A percentile compares a stretch with the other conserved stretches of the same genome.
Conservation (phyloP, 345 rosid genomes). For the Hibiscus trionum region DNA sequence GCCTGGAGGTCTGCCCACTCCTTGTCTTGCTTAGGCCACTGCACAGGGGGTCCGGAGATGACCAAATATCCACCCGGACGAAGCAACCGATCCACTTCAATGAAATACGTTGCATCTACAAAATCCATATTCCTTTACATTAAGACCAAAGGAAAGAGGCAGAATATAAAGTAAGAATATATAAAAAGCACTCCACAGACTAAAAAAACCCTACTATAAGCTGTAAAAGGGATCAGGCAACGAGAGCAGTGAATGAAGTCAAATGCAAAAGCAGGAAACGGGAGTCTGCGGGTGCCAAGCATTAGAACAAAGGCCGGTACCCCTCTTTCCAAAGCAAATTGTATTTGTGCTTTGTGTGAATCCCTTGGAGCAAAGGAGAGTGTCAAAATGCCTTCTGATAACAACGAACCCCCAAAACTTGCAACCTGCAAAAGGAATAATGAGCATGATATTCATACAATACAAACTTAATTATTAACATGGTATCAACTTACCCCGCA, state of each 20-base stretch:
- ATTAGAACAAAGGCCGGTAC: slow-evolving; percentile 95
- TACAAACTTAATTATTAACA: neutral
- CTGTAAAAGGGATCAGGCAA: slow-evolving; percentile 91
- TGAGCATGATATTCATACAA: neutral
- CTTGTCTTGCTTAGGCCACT: slow-evolving; percentile 96
- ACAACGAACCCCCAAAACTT: slow-evolving; percentile 81
- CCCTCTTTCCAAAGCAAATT: slow-evolving; percentile 95
- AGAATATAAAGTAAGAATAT: neutral
- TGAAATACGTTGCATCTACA: slow-evolving; percentile 88
- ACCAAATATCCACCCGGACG: slow-evolving; percentile 94
- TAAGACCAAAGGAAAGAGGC: slow-evolving; percentile 16
- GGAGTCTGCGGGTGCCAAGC: slow-evolving; percentile 98
- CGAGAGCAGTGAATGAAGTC: slow-evolving; percentile 89
- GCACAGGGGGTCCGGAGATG: slow-evolving; percentile 99
- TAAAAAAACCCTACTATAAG: slow-evolving; percentile 64
- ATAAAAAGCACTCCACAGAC: neutral
- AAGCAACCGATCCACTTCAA: slow-evolving; percentile 85
- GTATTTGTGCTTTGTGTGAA: slow-evolving; percentile 96
- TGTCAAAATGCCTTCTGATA: slow-evolving; percentile 59
- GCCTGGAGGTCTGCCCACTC: slow-evolving; percentile 99
- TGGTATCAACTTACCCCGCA: slow-evolving; percentile 61
- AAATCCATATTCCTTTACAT: slow-evolving; percentile 16
- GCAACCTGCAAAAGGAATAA: slow-evolving; percentile 56
- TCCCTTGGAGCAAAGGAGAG: slow-evolving; percentile 95
- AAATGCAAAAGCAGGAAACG: slow-evolving; percentile 86